A percentile compares a stretch with the other conserved stretches of the same genome.
Evolutionary conservation across 1,284 basidiomycete species (phyloP).

Genomic region (Agroathelia rolfsii): DNA sequence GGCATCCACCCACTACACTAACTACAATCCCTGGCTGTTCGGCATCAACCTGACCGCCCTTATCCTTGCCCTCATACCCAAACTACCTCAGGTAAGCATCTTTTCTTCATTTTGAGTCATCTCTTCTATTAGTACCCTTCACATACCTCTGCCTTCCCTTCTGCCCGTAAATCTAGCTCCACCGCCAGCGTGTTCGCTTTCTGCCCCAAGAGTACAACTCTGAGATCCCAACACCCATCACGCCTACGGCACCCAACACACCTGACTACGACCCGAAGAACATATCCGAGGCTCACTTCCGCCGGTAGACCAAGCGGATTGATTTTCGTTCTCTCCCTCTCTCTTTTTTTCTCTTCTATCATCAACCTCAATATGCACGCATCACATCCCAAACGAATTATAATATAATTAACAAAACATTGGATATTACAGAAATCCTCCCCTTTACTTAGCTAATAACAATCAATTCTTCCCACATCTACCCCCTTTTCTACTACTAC

Average conservation of each 20-base stretch:
- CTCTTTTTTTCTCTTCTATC: neutral
- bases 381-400: too few species aligned
- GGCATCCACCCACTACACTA: slow-evolving; percentile 95
- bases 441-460: too few species aligned
- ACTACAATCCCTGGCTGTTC: slow-evolving; percentile 90
- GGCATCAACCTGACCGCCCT: slow-evolving; percentile 85
- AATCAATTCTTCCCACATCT: too few species aligned
- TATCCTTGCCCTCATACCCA: slow-evolving; percentile 84
- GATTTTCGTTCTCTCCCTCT: neutral
- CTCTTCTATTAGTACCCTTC: slow-evolving; percentile 3
- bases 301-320: slow-evolving; percentile 10
- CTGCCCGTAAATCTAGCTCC: slow-evolving; percentile 37
- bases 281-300: slow-evolving; percentile 29
- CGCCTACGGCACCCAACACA: neutral
- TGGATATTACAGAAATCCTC: too few species aligned
- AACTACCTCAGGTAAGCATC: slow-evolving; percentile 74
- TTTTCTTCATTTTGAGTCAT: slow-evolving; percentile 1
- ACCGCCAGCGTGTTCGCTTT: slow-evolving; percentile 72
- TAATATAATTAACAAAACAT: too few species aligned
- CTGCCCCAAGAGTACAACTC: slow-evolving; percentile 45
- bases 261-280: slow-evolving; percentile 8
- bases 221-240: slow-evolving; percentile 30
- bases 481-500: too few species aligned
- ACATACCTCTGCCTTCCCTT: slow-evolving; percentile 8
- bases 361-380: slow-evolving; percentile 1